Percentiles rank a stretch among this genome's conserved stretches.
These are phyloP conservation scores for Gyrodon lividus DNA, from an alignment of 768 basidiomycete genomes.

Conservation along the genomic window DNA sequence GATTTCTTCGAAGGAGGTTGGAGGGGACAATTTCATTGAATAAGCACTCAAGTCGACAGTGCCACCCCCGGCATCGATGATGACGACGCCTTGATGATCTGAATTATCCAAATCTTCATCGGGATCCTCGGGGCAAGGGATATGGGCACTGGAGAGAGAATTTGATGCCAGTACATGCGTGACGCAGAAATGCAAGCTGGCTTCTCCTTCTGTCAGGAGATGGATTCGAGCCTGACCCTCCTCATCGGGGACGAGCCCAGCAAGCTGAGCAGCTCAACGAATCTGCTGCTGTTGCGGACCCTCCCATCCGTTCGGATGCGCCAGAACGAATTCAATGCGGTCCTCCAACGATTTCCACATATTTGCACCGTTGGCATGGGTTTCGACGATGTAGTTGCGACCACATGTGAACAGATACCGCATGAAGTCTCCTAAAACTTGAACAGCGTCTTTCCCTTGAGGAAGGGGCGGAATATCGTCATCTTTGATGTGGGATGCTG, in stretches of 20 bases:
- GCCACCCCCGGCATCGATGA: constrained; percentile 50
- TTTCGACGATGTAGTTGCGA: constrained; percentile 42
- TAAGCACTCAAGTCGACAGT: constrained; percentile 42
- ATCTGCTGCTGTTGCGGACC: constrained; percentile 53
- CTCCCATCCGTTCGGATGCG: constrained; percentile 66
- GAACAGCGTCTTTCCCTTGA: constrained; percentile 32
- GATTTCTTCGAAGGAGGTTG: constrained; percentile 37
- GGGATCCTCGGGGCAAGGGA: constrained; percentile 9
- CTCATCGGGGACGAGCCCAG: constrained; percentile 46
- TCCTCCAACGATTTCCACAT: constrained; percentile 44
- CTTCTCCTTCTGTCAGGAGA: constrained; percentile 62
- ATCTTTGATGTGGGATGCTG: constrained; percentile 23
- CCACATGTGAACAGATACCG: constrained; percentile 44
- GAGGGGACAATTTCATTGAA: constrained; percentile 35
- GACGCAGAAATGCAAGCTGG: constrained; percentile 56
- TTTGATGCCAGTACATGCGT: constrained; percentile 39
- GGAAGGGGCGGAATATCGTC: constrained; percentile 40
- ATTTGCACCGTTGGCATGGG: constrained; percentile 35
- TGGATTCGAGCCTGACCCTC: constrained; percentile 41
- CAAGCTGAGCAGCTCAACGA: constrained; percentile 48
- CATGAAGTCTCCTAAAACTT: constrained; percentile 46
- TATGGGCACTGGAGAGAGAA: neutral
- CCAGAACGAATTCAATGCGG: constrained; percentile 48
- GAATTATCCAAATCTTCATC: constrained; percentile 9
- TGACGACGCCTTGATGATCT: constrained; percentile 34